Evolutionary conservation across 2,329 filamentous ascomycete species (phyloP).

Genomic region (Microthyrium microscopicum): DNA sequence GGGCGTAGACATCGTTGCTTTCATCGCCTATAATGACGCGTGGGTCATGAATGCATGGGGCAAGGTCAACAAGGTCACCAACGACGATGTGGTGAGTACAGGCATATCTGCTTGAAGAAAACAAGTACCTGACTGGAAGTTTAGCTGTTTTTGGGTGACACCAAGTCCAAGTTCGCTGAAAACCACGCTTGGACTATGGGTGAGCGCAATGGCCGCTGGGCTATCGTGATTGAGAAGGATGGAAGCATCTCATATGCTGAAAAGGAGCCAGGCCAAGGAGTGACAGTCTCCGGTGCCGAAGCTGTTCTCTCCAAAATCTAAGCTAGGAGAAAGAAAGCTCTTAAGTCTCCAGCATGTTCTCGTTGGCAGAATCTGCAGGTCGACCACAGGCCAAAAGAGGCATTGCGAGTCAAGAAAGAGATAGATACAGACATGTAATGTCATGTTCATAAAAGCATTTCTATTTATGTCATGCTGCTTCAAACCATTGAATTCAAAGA

Average conservation of each 20-base stretch:
- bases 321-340: slow-evolving; percentile 4
- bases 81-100: slow-evolving; percentile 45
- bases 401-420: too few relatives aligned
- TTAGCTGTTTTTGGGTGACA: slow-evolving; percentile 62
- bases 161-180: slow-evolving; percentile 57
- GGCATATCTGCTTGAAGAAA: background rate
- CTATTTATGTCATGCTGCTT: too few relatives aligned
- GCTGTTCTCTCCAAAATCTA: slow-evolving; percentile 32
- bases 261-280: background rate
- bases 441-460: too few relatives aligned
- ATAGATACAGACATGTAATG: too few relatives aligned
- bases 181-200: slow-evolving; percentile 59
- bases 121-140: background rate
- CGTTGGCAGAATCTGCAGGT: too few relatives aligned
- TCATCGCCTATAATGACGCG: slow-evolving; percentile 71
- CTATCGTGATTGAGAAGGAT: slow-evolving; percentile 59
- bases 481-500: too few relatives aligned
- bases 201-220: slow-evolving; percentile 63
- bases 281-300: slow-evolving; percentile 28
- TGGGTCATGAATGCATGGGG: slow-evolving; percentile 82
- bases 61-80: slow-evolving; percentile 68
- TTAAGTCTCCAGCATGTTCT: too few relatives aligned
- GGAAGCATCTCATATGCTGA: slow-evolving; percentile 57
- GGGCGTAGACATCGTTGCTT: slow-evolving; percentile 66
- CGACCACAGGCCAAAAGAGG: too few relatives aligned